These are phyloP conservation scores for Picocystis sp. DNA, from an alignment of 163 green algal species.

Conservation along the genomic window DNA sequence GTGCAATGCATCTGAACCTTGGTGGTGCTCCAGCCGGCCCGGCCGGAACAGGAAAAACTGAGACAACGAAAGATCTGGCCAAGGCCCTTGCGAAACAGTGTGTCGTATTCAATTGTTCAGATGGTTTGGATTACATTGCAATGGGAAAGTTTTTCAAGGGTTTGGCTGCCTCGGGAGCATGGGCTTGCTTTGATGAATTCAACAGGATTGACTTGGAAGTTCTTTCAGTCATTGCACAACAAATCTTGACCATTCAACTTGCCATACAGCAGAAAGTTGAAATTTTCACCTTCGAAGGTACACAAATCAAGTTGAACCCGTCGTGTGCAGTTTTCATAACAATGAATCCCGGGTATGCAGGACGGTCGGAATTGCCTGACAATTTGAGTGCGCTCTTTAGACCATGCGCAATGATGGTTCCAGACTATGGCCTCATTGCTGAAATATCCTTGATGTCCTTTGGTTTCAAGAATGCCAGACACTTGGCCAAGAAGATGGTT, in stretches of 20 bases:
- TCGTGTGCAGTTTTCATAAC: slow-evolving; percentile 66
- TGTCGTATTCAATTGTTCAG: slow-evolving; percentile 67
- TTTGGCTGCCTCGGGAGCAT: slow-evolving; percentile 46
- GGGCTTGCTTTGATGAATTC: slow-evolving; percentile 76
- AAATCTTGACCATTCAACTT: slow-evolving; percentile 67
- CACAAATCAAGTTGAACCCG: slow-evolving; percentile 41
- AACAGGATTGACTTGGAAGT: slow-evolving; percentile 70
- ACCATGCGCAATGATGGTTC: slow-evolving; percentile 74
- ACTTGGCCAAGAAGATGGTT: slow-evolving; percentile 62
- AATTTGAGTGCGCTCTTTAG: slow-evolving; percentile 65
- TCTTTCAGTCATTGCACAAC: slow-evolving; percentile 50
- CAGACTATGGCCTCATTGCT: slow-evolving; percentile 62
- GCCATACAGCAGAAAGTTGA: slow-evolving; percentile 51
- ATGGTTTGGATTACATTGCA: slow-evolving; percentile 60
- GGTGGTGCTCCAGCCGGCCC: slow-evolving; percentile 59
- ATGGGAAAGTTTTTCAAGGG: slow-evolving; percentile 79
- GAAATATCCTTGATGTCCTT: slow-evolving; percentile 63
- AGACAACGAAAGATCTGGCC: slow-evolving; percentile 66
- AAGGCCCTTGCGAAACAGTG: slow-evolving; percentile 69
- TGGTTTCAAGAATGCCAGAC: slow-evolving; percentile 40
- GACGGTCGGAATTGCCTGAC: slow-evolving; percentile 53
- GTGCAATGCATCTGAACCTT: slow-evolving; percentile 59
- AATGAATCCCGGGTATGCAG: slow-evolving; percentile 74
- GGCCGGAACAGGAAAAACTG: slow-evolving; percentile 60
- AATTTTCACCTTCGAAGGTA: slow-evolving; percentile 66